A percentile compares a stretch with the other conserved stretches of the same genome.
Evolutionary conservation across 2,329 filamentous ascomycete genomes (phyloP).

Genomic region (Pseudogymnoascus sp.): DNA sequence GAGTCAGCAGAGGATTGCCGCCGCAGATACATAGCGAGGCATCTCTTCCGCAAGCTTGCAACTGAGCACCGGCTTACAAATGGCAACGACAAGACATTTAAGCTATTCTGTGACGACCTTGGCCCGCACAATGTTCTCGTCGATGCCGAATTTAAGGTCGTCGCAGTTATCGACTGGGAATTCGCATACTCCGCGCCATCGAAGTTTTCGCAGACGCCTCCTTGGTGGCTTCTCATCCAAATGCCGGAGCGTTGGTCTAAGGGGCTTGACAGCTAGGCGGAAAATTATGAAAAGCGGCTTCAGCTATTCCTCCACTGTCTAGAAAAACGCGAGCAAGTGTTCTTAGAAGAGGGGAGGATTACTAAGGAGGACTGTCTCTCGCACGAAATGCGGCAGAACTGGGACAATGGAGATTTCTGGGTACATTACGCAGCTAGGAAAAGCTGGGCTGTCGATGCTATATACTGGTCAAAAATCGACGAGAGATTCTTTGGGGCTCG

Average conservation of each 20-base stretch:
- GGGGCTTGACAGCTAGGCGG: constrained; percentile 11
- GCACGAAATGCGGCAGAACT: constrained; percentile 32
- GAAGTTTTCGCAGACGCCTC: constrained; percentile 16
- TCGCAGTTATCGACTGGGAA: constrained; percentile 18
- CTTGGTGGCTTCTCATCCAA: constrained; percentile 18
- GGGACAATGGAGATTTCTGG: constrained; percentile 30
- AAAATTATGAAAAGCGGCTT: constrained; percentile 8
- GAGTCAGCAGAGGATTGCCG: constrained; percentile 25
- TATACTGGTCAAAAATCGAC: constrained; percentile 35
- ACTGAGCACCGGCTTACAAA: constrained; percentile 1
- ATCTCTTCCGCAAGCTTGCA: constrained; percentile 29
- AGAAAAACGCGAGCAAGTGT: not conserved
- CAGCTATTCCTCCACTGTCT: constrained; percentile 8
- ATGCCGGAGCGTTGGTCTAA: constrained; percentile 17
- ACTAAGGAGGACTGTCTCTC: constrained; percentile 22
- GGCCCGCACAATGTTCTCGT: constrained; percentile 16
- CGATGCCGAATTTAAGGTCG: constrained; percentile 14
- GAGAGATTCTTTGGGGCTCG: constrained; percentile 29
- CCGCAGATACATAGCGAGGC: constrained; percentile 30
- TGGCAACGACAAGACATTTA: constrained; percentile 12
- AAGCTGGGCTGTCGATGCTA: constrained; percentile 33
- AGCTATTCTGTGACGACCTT: constrained; percentile 17
- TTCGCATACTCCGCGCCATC: constrained; percentile 17
- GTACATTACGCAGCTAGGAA: constrained; percentile 32
- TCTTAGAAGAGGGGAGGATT: not conserved